Conservation (phyloP, 352 stramenopile species). For the Blastocystis sp. region DNA sequence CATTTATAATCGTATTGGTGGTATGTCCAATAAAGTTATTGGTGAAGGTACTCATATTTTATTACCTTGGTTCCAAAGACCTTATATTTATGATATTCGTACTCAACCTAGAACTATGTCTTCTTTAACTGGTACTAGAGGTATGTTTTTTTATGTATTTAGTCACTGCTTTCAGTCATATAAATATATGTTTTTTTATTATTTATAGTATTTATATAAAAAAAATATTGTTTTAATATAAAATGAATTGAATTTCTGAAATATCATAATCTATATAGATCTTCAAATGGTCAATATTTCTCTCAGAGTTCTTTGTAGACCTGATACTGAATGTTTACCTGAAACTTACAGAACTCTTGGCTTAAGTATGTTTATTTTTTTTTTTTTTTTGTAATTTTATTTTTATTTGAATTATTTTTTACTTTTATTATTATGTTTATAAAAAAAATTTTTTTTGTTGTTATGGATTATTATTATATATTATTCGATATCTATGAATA, state of each 20-base stretch:
- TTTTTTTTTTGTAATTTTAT: too few species aligned
- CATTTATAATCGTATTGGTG: slow-evolving; percentile 65
- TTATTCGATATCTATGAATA: too few species aligned
- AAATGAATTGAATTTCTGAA: slow-evolving; percentile 44
- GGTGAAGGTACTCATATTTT: slow-evolving; percentile 83
- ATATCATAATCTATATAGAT: slow-evolving; percentile 67
- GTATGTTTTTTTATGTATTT: slow-evolving; percentile 1
- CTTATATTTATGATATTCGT: slow-evolving; percentile 76
- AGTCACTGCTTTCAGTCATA: not conserved
- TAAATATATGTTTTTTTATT: not conserved
- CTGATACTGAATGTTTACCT: slow-evolving; percentile 67
- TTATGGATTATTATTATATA: slow-evolving; percentile 1
- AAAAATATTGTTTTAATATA: not conserved
- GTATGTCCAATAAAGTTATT: slow-evolving; percentile 55
- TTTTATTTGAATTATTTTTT: too few species aligned
- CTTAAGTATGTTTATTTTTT: slow-evolving; percentile 47
- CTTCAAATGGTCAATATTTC: slow-evolving; percentile 98
- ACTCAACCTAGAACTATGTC: slow-evolving; percentile 72
- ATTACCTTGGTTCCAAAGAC: slow-evolving; percentile 86
- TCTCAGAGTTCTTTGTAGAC: slow-evolving; percentile 89
- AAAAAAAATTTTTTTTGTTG: slow-evolving; percentile 11
- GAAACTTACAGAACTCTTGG: slow-evolving; percentile 86
- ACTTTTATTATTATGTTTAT: too few species aligned
- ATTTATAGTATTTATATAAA: too few species aligned
- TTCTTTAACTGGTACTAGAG: slow-evolving; percentile 60